Base-by-base conservation (phyloP, 2,329 filamentous ascomycete species). In the Colletotrichum sp. region DNA sequence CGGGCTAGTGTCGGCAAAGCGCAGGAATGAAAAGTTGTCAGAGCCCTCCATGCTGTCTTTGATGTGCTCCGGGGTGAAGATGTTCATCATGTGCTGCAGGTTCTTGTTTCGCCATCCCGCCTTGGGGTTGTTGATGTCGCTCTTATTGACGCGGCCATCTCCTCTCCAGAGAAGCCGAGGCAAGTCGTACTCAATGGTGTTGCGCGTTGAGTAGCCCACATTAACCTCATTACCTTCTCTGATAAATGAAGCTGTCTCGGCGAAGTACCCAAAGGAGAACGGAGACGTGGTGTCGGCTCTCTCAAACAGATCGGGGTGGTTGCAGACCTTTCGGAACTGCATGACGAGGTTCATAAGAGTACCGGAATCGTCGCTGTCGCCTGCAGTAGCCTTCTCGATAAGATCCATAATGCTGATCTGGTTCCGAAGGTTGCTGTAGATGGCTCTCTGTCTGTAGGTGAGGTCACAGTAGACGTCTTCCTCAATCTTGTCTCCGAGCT, bases 261-360 rank as follows among this genome's bases (percentile, higher is more conserved):
- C 97, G 85, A 96, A 99, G 83, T 94, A 92, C n/a, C 93, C 92
- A 80, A 94, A 93, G 1, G 95, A 94, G 80, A 96, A 93, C 0
- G 97, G 95, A 10, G 96, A 98, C 28, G 92, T 93, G 10, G 95
- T 98, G 77, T 99, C 96, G 12, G 96, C 96, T 61, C 97, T 94
- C 85, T 99, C 96, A 80, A 99, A 99, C 38, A 99, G 86, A 85
- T 99, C 97, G 0, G 97, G 97, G 83, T 99, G 97, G 82, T 99
- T 99, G 88, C 97, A 99, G 73, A 99, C 97, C 87, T 99, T 99
- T 80, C 97, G 93, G 91, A 99, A 99, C 86, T 99, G 97, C 97
- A 99, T 99, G 78, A 99, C 97, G 78, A 99, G 89, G 85, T 99
- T 99, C 97, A 99, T 99, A 81, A 99, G 87, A 2, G 96, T 99